A percentile compares a stretch with the other conserved stretches of the same genome.
Evolutionary conservation across 2,329 filamentous ascomycete species (phyloP).

Genomic region (Immersiporthe knoxdaviesiana): DNA sequence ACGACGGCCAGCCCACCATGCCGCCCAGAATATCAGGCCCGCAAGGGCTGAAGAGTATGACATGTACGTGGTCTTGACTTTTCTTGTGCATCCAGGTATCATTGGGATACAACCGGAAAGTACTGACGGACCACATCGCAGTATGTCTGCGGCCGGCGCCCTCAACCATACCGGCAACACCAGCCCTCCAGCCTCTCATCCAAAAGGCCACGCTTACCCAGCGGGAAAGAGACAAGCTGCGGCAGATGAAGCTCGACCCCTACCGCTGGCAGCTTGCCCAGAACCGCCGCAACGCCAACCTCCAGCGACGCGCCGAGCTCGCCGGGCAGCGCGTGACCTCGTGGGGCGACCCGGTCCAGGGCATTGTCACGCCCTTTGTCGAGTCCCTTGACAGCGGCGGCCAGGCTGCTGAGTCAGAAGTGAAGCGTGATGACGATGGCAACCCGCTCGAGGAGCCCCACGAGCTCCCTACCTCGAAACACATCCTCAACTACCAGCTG

Average conservation of each 20-base stretch:
- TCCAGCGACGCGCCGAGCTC: conserved; percentile 74
- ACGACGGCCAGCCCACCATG: conserved; percentile 52
- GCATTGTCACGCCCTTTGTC: conserved; percentile 79
- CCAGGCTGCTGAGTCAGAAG: conserved; percentile 45
- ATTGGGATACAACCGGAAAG: conserved; percentile 5
- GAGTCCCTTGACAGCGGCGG: conserved; percentile 75
- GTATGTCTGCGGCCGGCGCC: conserved; percentile 63
- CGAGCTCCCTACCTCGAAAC: conserved; percentile 50
- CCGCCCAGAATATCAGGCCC: conserved; percentile 67
- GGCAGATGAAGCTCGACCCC: conserved; percentile 73
- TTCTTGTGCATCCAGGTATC: conserved; percentile 33
- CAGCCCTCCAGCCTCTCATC: conserved; percentile 60
- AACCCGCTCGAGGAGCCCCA: conserved; percentile 45
- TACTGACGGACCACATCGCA: conserved; percentile 40
- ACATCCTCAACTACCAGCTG: conserved; percentile 77
- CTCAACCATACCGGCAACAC: conserved; percentile 41
- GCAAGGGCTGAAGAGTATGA: conserved; percentile 62
- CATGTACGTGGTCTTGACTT: conserved; percentile 51
- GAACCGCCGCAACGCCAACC: conserved; percentile 81
- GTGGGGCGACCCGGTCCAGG: conserved; percentile 79
- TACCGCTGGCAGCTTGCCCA: conserved; percentile 81
- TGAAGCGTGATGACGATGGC: conserved; percentile 46
- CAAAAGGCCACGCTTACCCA: conserved; percentile 67
- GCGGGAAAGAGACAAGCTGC: conserved; percentile 67
- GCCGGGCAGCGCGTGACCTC: conserved; percentile 64